phyloP scores from a whole-genome alignment of 139 green algal genomes.

The Micractinium conductrix region DNA sequence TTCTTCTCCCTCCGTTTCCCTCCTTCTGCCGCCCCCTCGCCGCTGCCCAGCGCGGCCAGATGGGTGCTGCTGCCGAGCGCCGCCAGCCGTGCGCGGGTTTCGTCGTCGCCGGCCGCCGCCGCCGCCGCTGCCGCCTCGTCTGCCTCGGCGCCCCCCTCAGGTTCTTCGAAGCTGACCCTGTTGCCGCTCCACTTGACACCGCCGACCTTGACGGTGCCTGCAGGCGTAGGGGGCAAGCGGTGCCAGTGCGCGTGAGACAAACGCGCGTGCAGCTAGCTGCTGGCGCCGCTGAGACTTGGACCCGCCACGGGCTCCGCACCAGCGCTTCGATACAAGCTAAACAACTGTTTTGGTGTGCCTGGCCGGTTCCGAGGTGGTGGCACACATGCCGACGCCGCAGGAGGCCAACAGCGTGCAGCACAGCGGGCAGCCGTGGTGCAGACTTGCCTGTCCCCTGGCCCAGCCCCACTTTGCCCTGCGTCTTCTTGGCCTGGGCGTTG shows the following conservation, averaged over 20 bases:
- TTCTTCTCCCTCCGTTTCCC: background rate
- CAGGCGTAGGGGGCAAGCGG: too few relatives aligned
- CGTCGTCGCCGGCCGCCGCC: background rate
- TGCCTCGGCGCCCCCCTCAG: conserved; percentile 22
- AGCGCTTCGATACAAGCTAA: too few relatives aligned
- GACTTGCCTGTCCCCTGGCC: conserved; percentile 45
- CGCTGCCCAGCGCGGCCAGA: background rate
- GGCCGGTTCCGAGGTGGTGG: too few relatives aligned
- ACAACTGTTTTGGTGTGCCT: too few relatives aligned
- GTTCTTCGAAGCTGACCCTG: conserved; percentile 74
- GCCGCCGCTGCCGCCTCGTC: conserved; percentile 11
- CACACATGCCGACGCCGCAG: too few relatives aligned
- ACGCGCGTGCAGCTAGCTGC: too few relatives aligned
- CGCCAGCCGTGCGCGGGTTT: background rate
- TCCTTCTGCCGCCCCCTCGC: background rate
- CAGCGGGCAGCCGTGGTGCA: too few relatives aligned
- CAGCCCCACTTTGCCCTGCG: conserved; percentile 54
- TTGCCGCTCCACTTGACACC: conserved; percentile 78
- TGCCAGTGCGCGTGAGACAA: too few relatives aligned
- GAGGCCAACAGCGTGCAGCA: too few relatives aligned
- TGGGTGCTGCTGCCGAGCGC: conserved; percentile 28
- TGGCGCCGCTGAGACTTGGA: too few relatives aligned
- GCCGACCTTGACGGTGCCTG: conserved; percentile 48
- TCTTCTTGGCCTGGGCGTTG: conserved; percentile 55
- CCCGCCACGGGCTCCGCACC: too few relatives aligned